Base-by-base conservation (phyloP, 2,329 filamentous ascomycete species). In the Triangularia setosa region DNA sequence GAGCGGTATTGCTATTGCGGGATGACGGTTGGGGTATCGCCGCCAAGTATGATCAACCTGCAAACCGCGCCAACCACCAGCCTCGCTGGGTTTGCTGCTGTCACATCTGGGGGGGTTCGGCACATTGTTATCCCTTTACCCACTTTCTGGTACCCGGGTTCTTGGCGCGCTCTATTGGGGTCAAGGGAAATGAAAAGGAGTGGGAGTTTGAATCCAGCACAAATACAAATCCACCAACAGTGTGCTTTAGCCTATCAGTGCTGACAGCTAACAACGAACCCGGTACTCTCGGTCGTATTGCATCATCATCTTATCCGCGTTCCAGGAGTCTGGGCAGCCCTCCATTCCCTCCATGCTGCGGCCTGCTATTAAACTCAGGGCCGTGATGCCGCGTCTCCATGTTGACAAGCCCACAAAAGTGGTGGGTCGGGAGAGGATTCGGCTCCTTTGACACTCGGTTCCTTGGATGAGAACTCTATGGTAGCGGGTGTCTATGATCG, bases 301-400 rank as follows among this genome's bases (percentile, higher is more conserved):
- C 40, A 21, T 21, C 40, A 16, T 8, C 6, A 9, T 48, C 40
- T 48, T 21, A 48, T 21, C 40, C 40, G 40, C 40, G 7, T 48
- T 48, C 40, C 40, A 3, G 40, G 40, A 21, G 40, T 48, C n/a
- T 48, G 40, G 40, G 40, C 40, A 21, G n/a, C 8, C 40, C 40
- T 21, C 40, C 14, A n/a, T 6, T 48, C n/a, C 21, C 40, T 48
- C 40, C 40, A 1, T 48, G 7, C 18, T 55, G 52, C 23, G 63
- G 65, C 59, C 40, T 67, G 60, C 63, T 65, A 68, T 63, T 65
- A 68, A 67, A 57, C 54, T 61, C 63, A 58, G 67, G 60, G 35
- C 59, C 44, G 24, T 28, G 57, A 65, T 67, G 65, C 67, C 67
- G 67, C 21, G 44, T 67, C 63, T 65, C 61, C 63, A 61, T 56